phyloP scores from a whole-genome alignment of 2,329 filamentous ascomycete species.

The Cordyceps farinosa region DNA sequence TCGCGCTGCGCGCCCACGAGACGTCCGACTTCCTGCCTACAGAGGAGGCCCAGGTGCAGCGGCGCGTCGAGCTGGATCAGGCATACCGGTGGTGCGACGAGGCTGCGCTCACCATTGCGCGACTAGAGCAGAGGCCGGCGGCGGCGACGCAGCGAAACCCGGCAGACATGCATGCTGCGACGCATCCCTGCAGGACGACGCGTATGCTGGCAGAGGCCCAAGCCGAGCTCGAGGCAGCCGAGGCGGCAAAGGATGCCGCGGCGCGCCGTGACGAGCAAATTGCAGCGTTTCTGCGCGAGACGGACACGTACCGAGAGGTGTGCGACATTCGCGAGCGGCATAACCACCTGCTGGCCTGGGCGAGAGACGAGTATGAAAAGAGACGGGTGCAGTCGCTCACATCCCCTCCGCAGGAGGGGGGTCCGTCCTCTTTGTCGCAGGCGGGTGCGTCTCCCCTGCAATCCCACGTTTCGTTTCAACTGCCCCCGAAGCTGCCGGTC shows the following conservation, averaged over 20 bases:
- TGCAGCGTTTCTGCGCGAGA: background rate
- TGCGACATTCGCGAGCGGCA: background rate
- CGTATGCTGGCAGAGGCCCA: background rate
- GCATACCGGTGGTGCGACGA: background rate
- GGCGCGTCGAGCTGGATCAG: background rate
- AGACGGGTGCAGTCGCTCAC: background rate
- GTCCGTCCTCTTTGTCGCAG: too few relatives aligned
- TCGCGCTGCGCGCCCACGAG: background rate
- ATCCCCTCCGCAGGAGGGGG: background rate
- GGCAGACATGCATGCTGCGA: too few relatives aligned
- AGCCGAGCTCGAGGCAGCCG: background rate
- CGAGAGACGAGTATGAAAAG: background rate
- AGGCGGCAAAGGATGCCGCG: background rate
- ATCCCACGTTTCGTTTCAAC: background rate
- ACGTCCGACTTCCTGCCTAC: background rate
- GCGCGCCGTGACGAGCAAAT: background rate
- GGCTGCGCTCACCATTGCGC: background rate
- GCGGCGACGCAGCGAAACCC: too few relatives aligned
- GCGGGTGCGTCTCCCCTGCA: background rate
- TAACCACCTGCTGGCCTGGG: background rate
- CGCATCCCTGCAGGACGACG: background rate
- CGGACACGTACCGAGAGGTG: background rate
- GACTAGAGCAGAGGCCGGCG: background rate
- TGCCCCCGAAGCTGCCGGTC: too few relatives aligned
- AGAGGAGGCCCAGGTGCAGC: background rate